Base-by-base conservation (phyloP, 139 green algal species). In the Chlorella sp. region DNA sequence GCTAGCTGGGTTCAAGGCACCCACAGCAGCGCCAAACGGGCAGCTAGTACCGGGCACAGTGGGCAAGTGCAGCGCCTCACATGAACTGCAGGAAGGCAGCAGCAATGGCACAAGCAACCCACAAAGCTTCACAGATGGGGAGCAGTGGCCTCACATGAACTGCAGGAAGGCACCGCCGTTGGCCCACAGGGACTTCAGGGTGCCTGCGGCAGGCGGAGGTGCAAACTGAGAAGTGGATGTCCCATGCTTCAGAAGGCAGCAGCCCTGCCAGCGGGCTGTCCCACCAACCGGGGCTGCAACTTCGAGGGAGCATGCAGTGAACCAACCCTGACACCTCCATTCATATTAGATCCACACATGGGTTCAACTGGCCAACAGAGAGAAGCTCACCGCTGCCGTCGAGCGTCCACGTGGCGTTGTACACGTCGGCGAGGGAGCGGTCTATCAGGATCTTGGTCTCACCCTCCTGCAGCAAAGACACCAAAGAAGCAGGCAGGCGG, bases 161-260 rank as follows among this genome's bases (percentile, higher is more conserved):
- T 83, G 77, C 20, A 83, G 56, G 77, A 83, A 83, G 6, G 77
- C 77, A 28, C 77, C 77, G 13, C 77, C 77, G 28, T 32, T 74
- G 77, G 26, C n/a, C 77, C 77, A 83, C 28, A 56, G 36, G 0
- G 77, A 83, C 30, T 83, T 83, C 14, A 83, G 38, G 3, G 0
- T 43, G 60, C 77, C 76, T 82, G 56, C 76, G 19, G 36, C 5
- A 34, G 5, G 17, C 19, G 28, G 43, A 6, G 36, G 65, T 26
- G 43, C 17, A 73, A 30, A 20, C 6, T 30, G n/a, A n/a, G n/a
- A n/a, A n/a, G n/a, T n/a, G n/a, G n/a, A n/a, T n/a, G n/a, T n/a
- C n/a, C n/a, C n/a, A n/a, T n/a, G n/a, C n/a, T n/a, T n/a, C n/a
- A n/a, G n/a, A n/a, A n/a, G n/a, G n/a, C n/a, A n/a, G n/a, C n/a